Conservation (phyloP, 805 yeast species). For the Candida quercuum region DNA sequence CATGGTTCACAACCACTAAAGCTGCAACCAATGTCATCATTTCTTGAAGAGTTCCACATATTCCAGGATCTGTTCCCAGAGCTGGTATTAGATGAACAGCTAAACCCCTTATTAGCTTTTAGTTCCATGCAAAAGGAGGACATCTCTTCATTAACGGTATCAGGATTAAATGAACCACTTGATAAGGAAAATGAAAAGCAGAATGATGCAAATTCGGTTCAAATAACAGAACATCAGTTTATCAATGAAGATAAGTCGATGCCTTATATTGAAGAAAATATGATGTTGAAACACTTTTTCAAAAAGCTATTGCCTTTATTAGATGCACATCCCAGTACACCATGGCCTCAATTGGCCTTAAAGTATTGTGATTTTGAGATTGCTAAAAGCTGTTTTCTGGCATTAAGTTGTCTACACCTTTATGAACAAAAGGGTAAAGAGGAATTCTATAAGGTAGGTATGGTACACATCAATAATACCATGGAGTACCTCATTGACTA, state of each 20-base stretch:
- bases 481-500: conserved; percentile 49
- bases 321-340: conserved; percentile 56
- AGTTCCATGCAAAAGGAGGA: no score
- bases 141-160: no score
- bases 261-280: conserved; percentile 44
- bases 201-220: background rate
- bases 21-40: conserved; percentile 5
- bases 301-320: conserved; percentile 45
- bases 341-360: conserved; percentile 56
- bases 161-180: no score
- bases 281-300: conserved; percentile 51
- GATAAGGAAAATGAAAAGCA: background rate
- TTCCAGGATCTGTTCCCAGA: conserved; percentile 24
- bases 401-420: conserved; percentile 52
- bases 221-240: background rate
- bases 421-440: conserved; percentile 48
- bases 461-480: conserved; percentile 49
- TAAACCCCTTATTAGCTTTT: conserved; percentile 11
- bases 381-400: conserved; percentile 53
- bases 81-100: conserved; percentile 11
- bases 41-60: conserved; percentile 20
- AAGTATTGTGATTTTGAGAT: conserved; percentile 53
- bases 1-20: background rate
- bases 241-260: conserved; percentile 7
- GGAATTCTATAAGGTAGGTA: conserved; percentile 46